Base-by-base conservation (phyloP, 176 grass and related monocot species). In the Oryza brachyantha region DNA sequence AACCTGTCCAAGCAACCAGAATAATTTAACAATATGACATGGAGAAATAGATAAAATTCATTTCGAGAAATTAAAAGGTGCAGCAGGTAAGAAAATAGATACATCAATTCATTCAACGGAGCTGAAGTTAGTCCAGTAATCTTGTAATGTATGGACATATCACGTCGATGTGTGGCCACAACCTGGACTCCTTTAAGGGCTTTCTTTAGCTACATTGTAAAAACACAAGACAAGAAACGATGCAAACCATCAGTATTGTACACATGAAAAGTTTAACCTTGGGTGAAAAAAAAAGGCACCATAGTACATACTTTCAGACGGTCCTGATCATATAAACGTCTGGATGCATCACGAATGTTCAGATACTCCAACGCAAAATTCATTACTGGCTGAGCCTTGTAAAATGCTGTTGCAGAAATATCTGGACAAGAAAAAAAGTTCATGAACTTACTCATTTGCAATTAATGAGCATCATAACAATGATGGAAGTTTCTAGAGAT, bases 361-460 rank as follows among this genome's bases (percentile, higher is more conserved):
- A 98, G 45, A 85, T 80, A 88, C 9, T 90, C 73, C 2, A 43
- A 0, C 3, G 73, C 73, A 27, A 98, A 94, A 1, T 88, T 66
- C 21, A 94, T 32, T 13, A 87, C 50, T 9, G 59, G 83, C 11
- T 68, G 63, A 52, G 87, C 68, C 85, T 90, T 88, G 70, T 90
- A 92, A 82, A 98, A 98, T 50, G 92, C 64, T 6, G 95, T 98
- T 34, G 92, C 85, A 35, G 89, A 89, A 54, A 94, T 83, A 90
- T 98, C 92, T 97, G 10, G 81, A 50, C 46, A 19, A 52, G 48
- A 21, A 5, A 52, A 52, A 41, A 52, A 52, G 48, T 52, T 52
- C 5, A 52, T 52, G 17, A 67, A 67, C n/a, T 22, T n/a, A 67
- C 35, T 24, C 8, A n/a, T 28, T 70, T 70, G 40, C 42, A 70